These are phyloP conservation scores for Angomonas desouzai DNA, from an alignment of 208 protist species.

Conservation along the genomic window DNA sequence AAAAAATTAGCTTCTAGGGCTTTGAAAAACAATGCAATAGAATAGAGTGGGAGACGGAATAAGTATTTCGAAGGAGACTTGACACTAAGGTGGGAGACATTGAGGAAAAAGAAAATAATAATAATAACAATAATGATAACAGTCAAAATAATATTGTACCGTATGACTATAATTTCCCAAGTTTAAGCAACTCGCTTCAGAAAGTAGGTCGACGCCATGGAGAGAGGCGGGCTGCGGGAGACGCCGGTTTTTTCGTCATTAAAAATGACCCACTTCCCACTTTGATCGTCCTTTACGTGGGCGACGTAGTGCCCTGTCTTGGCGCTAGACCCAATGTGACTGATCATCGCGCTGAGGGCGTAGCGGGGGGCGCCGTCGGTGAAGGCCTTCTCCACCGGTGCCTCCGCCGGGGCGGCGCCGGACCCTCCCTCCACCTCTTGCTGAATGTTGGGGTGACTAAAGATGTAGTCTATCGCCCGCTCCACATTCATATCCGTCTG, in stretches of 20 bases:
- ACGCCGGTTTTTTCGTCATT: conserved; percentile 95
- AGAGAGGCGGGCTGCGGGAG: conserved; percentile 86
- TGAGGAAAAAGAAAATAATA: background rate
- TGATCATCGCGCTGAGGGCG: conserved; percentile 83
- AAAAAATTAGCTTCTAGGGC: no score
- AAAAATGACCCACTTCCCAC: conserved; percentile 89
- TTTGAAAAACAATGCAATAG: no score
- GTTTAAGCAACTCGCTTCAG: conserved; percentile 42
- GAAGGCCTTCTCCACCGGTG: conserved; percentile 8
- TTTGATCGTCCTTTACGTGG: conserved; percentile 74
- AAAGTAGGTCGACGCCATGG: conserved; percentile 92
- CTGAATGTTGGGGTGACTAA: conserved; percentile 90
- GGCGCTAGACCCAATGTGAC: conserved; percentile 87
- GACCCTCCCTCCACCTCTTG: conserved; percentile 24
- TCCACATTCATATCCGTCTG: conserved; percentile 91
- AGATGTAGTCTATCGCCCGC: conserved; percentile 96
- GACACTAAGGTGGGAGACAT: no score
- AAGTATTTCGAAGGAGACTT: no score
- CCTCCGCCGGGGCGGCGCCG: no score
- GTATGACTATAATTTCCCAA: background rate
- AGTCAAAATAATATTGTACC: conserved; percentile 13
- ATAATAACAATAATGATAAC: conserved; percentile 1
- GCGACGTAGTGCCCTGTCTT: conserved; percentile 90
- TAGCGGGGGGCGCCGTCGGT: conserved; percentile 67
- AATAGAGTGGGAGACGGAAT: no score